Base-by-base conservation (phyloP, 1,139 yeast species). In the Suhomyces kunorum region DNA sequence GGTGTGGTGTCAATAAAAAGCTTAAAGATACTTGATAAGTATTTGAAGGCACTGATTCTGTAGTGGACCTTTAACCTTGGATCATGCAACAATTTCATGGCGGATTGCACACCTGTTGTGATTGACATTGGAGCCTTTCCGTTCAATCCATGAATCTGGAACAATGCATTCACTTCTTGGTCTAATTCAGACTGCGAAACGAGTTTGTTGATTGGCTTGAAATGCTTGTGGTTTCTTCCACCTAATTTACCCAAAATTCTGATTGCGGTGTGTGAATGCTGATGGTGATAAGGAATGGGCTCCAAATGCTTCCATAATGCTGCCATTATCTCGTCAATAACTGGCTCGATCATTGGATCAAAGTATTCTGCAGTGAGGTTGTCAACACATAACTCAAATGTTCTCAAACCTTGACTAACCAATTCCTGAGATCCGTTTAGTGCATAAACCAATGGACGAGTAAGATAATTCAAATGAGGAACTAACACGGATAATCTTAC, bases 281-380 rank as follows among this genome's bases (percentile, higher is more conserved):
- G 92, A 49, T 89, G 97, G 49, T 83, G 87, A 58, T 89, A 89
- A 0, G 98, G 98, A 29, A 89, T 77, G 1, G 98, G 98, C 49
- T 83, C 83, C 49, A 94, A 66, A 51, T 92, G 95, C 48, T 81
- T 84, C 94, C 97, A 94, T 33, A 94, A 68, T 0, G 97, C 96
- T 22, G 84, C 81, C 88, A 89, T 86, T 2, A 94, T 89, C 51
- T 92, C 97, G 44, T 87, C 94, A 46, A 90, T 81, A 1, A 89
- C 97, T 0, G 98, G 98, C 54, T 89, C 98, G 46, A 94, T 81
- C 58, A 92, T 88, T 1, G 98, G 98, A 55, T 94, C 98, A 59
- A 94, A 89, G 61, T 89, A 94, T 54, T 90, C 96, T 0, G 98
- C 95, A 0, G 98, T 92, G 43, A 94, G 68, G 53, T 94, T 94